Percentiles rank a stretch among this genome's conserved stretches.
These are phyloP conservation scores for Skeletonema tropicum DNA, from an alignment of 108 stramenopile genomes.

Conservation along the genomic window DNA sequence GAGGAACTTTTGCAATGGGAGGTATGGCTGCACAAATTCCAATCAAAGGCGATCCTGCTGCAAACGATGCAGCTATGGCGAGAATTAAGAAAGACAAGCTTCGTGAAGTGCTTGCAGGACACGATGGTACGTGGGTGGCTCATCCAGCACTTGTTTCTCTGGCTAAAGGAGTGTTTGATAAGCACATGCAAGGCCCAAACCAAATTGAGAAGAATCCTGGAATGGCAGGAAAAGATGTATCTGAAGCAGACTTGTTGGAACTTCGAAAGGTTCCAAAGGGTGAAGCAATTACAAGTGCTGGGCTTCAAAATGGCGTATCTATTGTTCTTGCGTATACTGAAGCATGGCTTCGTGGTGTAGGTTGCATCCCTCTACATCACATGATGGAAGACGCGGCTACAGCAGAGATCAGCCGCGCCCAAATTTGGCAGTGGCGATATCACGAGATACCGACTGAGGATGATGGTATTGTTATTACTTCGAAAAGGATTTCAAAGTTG, in stretches of 20 bases:
- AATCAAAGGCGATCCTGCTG: conserved; percentile 81
- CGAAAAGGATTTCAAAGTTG: conserved; percentile 63
- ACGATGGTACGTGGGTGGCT: conserved; percentile 97
- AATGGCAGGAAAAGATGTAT: conserved; percentile 57
- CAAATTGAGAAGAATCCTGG: conserved; percentile 77
- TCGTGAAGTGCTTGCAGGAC: conserved; percentile 89
- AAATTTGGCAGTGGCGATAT: conserved; percentile 89
- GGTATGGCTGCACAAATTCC: conserved; percentile 95
- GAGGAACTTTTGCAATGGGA: conserved; percentile 95
- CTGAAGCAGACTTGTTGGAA: conserved; percentile 69
- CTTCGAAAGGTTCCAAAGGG: conserved; percentile 65
- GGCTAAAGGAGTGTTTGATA: conserved; percentile 86
- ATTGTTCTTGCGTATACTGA: conserved; percentile 93
- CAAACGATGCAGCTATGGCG: conserved; percentile 81
- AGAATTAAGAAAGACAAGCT: conserved; percentile 87
- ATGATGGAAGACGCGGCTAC: conserved; percentile 97
- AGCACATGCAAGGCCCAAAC: conserved; percentile 88
- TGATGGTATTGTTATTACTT: conserved; percentile 66
- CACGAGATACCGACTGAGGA: conserved; percentile 78
- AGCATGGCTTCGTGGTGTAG: conserved; percentile 92
- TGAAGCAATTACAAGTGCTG: conserved; percentile 74
- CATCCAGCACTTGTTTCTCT: conserved; percentile 90
- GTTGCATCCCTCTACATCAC: conserved; percentile 91
- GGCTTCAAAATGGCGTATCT: conserved; percentile 76
- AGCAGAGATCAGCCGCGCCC: conserved; percentile 93